Percentiles rank a stretch among this genome's conserved stretches.
These are phyloP conservation scores for Oryza punctata DNA, from an alignment of 176 grass and related monocot species.

Conservation along the genomic window DNA sequence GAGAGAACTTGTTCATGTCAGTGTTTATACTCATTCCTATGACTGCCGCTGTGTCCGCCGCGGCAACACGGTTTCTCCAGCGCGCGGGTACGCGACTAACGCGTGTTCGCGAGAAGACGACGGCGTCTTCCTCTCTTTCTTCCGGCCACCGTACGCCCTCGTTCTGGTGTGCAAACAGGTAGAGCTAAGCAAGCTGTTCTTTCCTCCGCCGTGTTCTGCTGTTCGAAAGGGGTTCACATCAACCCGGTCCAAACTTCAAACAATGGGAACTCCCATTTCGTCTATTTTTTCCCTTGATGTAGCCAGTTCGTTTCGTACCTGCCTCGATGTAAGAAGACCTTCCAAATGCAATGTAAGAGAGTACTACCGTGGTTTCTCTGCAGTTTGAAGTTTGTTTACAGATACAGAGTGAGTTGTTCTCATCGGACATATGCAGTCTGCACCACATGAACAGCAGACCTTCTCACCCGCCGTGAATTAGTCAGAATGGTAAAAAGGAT, in stretches of 20 bases:
- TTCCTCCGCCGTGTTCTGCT: neutral
- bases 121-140: neutral
- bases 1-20: neutral
- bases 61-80: conserved; percentile 16
- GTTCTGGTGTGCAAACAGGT: conserved; percentile 1
- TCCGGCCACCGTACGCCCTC: conserved; percentile 21
- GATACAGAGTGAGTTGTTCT: neutral
- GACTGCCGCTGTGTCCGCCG: neutral
- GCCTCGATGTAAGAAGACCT: neutral
- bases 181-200: neutral
- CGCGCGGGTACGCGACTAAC: neutral
- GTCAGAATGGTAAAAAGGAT: neutral
- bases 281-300: neutral
- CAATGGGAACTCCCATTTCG: neutral
- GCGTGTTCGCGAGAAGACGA: conserved; percentile 35
- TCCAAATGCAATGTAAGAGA: neutral
- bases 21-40: too few species aligned
- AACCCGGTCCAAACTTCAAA: neutral
- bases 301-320: neutral
- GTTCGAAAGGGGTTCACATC: conserved; percentile 30
- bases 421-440: too few species aligned
- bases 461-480: too few species aligned
- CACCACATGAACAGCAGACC: too few species aligned
- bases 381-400: too few species aligned
- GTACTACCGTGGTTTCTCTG: too few species aligned